Conservation (phyloP, 2,329 filamentous ascomycete species). For the Lachnellula arida region DNA sequence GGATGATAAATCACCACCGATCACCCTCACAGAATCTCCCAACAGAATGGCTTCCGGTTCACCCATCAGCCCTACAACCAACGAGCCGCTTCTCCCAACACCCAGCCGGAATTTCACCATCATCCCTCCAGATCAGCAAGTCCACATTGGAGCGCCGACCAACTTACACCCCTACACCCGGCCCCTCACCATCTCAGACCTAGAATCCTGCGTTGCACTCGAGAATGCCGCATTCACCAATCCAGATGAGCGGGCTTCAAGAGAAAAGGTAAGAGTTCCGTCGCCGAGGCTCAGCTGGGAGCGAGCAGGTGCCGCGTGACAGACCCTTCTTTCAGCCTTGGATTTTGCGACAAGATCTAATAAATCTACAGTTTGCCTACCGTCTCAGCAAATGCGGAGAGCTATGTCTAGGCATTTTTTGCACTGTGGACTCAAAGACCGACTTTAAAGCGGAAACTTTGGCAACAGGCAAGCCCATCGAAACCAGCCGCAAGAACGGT, state of each 20-base stretch:
- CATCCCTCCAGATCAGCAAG: constrained; percentile 17
- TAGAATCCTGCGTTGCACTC: constrained; percentile 53
- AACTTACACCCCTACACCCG: constrained; percentile 70
- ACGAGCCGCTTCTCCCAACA: neutral
- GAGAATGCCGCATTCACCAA: constrained; percentile 52
- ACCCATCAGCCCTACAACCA: neutral
- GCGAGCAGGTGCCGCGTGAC: constrained; percentile 13
- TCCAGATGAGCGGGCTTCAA: constrained; percentile 44
- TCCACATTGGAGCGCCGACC: constrained; percentile 34
- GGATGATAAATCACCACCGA: constrained; percentile 3
- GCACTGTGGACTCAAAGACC: constrained; percentile 49
- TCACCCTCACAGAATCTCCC: constrained; percentile 5
- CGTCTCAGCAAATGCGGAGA: constrained; percentile 71
- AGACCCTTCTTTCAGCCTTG: neutral
- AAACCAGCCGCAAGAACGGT: constrained; percentile 54
- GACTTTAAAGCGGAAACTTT: constrained; percentile 50
- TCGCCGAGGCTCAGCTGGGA: neutral
- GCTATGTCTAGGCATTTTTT: constrained; percentile 76
- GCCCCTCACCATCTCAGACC: constrained; percentile 61
- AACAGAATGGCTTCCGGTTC: constrained; percentile 7
- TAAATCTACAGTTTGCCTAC: constrained; percentile 60
- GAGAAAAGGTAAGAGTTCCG: constrained; percentile 46
- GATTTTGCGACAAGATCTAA: constrained; percentile 1
- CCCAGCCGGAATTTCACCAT: constrained; percentile 3
- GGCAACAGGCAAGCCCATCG: constrained; percentile 50